Conservation (phyloP, 306 rosid species). For the Rosa multiflora region DNA sequence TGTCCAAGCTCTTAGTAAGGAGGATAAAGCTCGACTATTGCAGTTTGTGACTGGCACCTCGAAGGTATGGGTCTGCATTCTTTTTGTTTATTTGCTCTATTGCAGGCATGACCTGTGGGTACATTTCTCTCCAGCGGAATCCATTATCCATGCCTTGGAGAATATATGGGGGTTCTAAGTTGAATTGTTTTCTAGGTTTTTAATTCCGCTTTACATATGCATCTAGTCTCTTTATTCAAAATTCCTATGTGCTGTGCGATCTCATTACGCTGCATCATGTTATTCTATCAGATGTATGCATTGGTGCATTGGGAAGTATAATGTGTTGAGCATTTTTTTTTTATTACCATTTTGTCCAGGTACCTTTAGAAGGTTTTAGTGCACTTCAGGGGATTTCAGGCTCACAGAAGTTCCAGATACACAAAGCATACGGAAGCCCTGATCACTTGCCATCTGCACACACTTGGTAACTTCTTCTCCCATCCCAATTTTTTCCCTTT, state of each 20-base stretch:
- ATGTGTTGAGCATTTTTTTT: constrained; percentile 7
- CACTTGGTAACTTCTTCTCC: constrained; percentile 61
- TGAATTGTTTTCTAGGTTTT: neutral
- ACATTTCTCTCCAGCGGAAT: too few species aligned
- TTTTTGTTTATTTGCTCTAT: neutral
- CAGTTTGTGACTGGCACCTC: constrained; percentile 99
- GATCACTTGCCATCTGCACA: constrained; percentile 99
- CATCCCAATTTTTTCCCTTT: neutral
- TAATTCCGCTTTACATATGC: neutral
- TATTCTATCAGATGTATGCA: neutral
- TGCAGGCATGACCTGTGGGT: neutral
- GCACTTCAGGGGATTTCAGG: constrained; percentile 99
- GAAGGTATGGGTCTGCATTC: constrained; percentile 53
- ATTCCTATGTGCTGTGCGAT: neutral
- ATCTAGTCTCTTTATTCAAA: neutral
- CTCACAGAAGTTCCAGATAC: constrained; percentile 97
- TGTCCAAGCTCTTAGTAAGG: constrained; percentile 85
- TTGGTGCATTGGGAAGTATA: neutral
- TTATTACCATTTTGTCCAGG: constrained; percentile 49
- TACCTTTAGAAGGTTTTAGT: constrained; percentile 97
- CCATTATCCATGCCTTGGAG: neutral
- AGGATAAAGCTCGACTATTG: constrained; percentile 96
- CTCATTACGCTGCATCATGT: neutral
- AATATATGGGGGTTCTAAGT: neutral
- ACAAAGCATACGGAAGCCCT: constrained; percentile 96